These are phyloP conservation scores for Didymosphaeria variabile DNA, from an alignment of 2,329 filamentous ascomycete species.

Conservation along the genomic window DNA sequence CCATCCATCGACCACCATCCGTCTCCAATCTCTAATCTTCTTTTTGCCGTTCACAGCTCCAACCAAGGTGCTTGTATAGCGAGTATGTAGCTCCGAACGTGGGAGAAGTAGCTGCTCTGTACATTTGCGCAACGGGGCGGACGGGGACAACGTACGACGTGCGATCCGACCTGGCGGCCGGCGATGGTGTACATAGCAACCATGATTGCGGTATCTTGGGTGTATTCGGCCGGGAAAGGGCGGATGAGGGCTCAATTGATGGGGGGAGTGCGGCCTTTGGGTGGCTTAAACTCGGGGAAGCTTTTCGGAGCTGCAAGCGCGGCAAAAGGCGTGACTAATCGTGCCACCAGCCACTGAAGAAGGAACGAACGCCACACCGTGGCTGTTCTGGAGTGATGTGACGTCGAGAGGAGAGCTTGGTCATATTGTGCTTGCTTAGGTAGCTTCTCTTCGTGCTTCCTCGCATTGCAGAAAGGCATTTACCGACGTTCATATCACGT, in stretches of 20 bases:
- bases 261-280: slow-evolving; percentile 18
- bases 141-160: slow-evolving; percentile 56
- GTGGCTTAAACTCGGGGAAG: slow-evolving; percentile 2
- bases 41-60: not conserved
- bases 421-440: not conserved
- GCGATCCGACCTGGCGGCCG: slow-evolving; percentile 64
- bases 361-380: not conserved
- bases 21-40: slow-evolving; percentile 4
- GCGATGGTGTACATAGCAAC: slow-evolving; percentile 62
- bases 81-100: not conserved
- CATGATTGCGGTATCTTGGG: slow-evolving; percentile 52
- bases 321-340: slow-evolving; percentile 1
- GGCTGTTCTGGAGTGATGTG: not conserved
- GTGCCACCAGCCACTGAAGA: slow-evolving; percentile 4
- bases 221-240: slow-evolving; percentile 27
- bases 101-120: not conserved
- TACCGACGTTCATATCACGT: no score
- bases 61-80: not conserved
- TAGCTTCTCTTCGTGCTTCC: slow-evolving; percentile 2
- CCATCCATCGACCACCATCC: slow-evolving; percentile 17
- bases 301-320: slow-evolving; percentile 11
- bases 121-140: slow-evolving; percentile 14
- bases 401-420: slow-evolving; percentile 10
- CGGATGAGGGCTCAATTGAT: slow-evolving; percentile 45
- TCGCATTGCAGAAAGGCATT: not conserved